phyloP scores from a whole-genome alignment of 345 rosid species.

The Sonneratia caseolaris region DNA sequence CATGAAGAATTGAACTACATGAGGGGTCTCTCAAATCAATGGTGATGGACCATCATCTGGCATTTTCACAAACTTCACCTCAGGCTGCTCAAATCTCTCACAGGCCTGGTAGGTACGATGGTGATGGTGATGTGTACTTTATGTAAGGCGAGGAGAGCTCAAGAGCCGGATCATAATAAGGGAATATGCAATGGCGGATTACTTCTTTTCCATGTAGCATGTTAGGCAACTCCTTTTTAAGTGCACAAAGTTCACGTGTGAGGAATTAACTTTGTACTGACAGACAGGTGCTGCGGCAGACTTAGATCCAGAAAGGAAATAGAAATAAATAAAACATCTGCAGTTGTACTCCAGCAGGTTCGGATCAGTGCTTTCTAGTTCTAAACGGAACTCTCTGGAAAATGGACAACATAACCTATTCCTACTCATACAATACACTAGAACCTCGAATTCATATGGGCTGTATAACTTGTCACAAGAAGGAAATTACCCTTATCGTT shows the following conservation, averaged over 20 bases:
- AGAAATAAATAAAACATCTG: no score
- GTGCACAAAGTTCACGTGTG: background rate
- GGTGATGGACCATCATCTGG: constrained; percentile 42
- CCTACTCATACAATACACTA: no score
- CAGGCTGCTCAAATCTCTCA: constrained; percentile 72
- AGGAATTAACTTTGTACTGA: background rate
- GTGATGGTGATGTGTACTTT: constrained; percentile 88
- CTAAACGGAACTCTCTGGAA: no score
- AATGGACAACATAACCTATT: no score
- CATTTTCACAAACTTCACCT: constrained; percentile 84
- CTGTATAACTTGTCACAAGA: no score
- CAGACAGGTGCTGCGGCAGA: background rate
- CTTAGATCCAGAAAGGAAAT: background rate
- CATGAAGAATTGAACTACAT: background rate
- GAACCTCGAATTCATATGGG: no score
- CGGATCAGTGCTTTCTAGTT: no score
- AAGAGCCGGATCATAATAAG: background rate
- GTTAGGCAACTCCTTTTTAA: background rate
- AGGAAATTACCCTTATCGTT: no score
- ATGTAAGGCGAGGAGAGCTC: constrained; percentile 8
- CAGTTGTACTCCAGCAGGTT: no score
- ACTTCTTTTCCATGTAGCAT: background rate
- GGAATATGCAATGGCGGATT: no score
- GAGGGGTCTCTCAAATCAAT: background rate
- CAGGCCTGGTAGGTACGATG: constrained; percentile 86